These are phyloP conservation scores for Debaryomyces tyrocola DNA, from an alignment of 805 yeast genomes.

Conservation along the genomic window DNA sequence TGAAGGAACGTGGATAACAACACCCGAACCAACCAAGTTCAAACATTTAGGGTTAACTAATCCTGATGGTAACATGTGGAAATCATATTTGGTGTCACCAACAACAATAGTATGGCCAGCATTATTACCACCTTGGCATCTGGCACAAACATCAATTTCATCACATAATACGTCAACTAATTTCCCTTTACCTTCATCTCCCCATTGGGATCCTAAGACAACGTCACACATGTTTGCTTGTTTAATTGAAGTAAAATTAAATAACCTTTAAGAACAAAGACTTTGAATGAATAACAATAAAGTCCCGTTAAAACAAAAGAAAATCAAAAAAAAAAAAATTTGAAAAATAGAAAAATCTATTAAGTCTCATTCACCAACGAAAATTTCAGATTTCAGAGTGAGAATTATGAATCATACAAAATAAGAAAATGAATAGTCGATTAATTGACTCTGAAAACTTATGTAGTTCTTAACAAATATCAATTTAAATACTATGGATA, in stretches of 20 bases:
- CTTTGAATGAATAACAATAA: constrained; percentile 12
- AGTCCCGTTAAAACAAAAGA: constrained; percentile 16
- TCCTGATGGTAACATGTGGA: constrained; percentile 99
- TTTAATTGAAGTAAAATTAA: not conserved
- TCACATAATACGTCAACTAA: constrained; percentile 94
- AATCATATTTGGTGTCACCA: constrained; percentile 83
- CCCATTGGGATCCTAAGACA: constrained; percentile 99
- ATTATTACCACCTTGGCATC: constrained; percentile 98
- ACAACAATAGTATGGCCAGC: constrained; percentile 99
- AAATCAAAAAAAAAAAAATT: constrained; percentile 4
- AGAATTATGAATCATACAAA: not conserved
- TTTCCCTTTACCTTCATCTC: constrained; percentile 99
- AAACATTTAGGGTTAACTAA: constrained; percentile 88
- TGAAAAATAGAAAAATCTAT: not conserved
- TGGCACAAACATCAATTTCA: constrained; percentile 92
- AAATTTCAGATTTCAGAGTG: not conserved
- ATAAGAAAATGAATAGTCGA: not conserved
- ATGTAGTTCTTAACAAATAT: not conserved
- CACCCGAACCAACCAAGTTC: constrained; percentile 89
- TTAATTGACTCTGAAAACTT: constrained; percentile 6
- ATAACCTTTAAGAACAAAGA: constrained; percentile 7
- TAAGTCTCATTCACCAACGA: not conserved
- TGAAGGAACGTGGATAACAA: constrained; percentile 92
- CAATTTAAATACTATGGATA: too few species aligned
- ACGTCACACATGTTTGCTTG: constrained; percentile 68